Evolutionary conservation across 2,329 filamentous ascomycete species (phyloP).

Genomic region (Xylariales sp.): DNA sequence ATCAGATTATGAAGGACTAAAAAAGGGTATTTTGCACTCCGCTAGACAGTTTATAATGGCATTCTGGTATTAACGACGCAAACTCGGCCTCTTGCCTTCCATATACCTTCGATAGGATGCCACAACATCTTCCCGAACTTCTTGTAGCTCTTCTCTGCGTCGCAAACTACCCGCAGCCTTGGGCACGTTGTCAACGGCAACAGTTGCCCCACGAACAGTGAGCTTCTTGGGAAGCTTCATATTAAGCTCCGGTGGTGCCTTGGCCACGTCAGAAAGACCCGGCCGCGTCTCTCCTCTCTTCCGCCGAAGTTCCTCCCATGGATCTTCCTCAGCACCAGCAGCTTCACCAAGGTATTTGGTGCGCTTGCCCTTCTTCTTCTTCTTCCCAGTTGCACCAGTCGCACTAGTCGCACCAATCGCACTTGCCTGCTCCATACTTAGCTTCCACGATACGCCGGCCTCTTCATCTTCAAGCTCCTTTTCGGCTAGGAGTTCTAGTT

Average conservation of each 20-base stretch:
- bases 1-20: no score
- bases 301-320: slow-evolving; percentile 71
- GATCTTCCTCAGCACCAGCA: slow-evolving; percentile 58
- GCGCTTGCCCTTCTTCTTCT: slow-evolving; percentile 38
- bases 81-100: slow-evolving; percentile 35
- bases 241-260: slow-evolving; percentile 71
- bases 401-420: no score
- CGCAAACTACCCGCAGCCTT: slow-evolving; percentile 63
- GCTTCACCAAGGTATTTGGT: slow-evolving; percentile 34
- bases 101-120: slow-evolving; percentile 70
- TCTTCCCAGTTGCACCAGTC: slow-evolving; percentile 35
- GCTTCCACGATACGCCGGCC: slow-evolving; percentile 43
- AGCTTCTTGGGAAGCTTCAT: slow-evolving; percentile 61
- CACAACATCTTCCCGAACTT: slow-evolving; percentile 65
- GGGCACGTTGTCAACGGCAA: slow-evolving; percentile 66
- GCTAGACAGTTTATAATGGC: no score
- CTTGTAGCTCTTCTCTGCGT: slow-evolving; percentile 68
- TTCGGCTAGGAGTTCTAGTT: slow-evolving; percentile 60
- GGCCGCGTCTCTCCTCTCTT: slow-evolving; percentile 54
- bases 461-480: slow-evolving; percentile 57
- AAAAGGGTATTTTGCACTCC: no score
- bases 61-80: no score
- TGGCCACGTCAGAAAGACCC: slow-evolving; percentile 56
- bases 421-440: no score
- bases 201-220: slow-evolving; percentile 58